Conservation (phyloP, 176 grass and related monocot species). For the Musa beccarii region DNA sequence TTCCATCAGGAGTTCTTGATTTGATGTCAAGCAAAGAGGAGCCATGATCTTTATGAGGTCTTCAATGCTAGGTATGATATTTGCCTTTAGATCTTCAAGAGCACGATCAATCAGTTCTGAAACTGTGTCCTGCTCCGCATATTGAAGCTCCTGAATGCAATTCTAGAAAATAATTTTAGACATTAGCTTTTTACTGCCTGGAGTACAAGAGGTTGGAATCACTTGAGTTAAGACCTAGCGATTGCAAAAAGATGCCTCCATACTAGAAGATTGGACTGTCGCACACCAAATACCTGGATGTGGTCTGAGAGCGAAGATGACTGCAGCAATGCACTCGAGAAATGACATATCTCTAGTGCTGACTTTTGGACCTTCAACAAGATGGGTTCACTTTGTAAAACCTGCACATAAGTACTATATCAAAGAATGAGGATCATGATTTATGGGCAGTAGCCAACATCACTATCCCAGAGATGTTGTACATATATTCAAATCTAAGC, state of each 20-base stretch:
- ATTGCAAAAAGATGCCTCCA: background rate
- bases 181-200: background rate
- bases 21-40: slow-evolving; percentile 30
- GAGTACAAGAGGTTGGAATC: background rate
- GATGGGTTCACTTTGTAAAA: slow-evolving; percentile 28
- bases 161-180: slow-evolving; percentile 11
- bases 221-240: background rate
- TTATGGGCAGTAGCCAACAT: background rate
- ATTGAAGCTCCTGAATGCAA: slow-evolving; percentile 29
- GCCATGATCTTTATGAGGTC: slow-evolving; percentile 37
- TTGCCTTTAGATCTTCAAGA: slow-evolving; percentile 32
- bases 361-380: slow-evolving; percentile 27
- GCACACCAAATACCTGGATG: slow-evolving; percentile 28
- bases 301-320: slow-evolving; percentile 26
- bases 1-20: slow-evolving; percentile 36
- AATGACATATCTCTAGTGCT: slow-evolving; percentile 21
- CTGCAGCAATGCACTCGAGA: slow-evolving; percentile 21
- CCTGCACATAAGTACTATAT: slow-evolving; percentile 11
- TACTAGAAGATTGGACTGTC: background rate
- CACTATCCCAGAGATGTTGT: too few relatives aligned
- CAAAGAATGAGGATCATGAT: background rate
- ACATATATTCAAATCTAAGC: too few relatives aligned
- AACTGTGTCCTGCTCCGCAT: slow-evolving; percentile 13
- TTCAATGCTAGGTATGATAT: slow-evolving; percentile 27
- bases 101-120: slow-evolving; percentile 28